phyloP scores from a whole-genome alignment of 1,139 yeast genomes.

The Suhomyces maxii region DNA sequence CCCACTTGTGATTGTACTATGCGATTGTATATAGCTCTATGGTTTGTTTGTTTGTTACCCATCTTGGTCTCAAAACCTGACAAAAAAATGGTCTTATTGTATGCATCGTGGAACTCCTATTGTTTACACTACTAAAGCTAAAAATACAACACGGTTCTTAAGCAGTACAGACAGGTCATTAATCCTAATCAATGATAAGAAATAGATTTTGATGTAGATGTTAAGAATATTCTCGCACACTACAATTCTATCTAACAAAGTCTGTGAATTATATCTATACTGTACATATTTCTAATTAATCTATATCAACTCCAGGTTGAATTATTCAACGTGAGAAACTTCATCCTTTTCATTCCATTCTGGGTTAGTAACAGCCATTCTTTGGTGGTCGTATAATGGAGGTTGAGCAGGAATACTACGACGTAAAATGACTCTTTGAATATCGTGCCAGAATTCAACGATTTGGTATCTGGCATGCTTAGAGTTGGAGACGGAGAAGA shows the following conservation, averaged over 20 bases:
- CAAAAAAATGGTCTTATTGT: too few species aligned
- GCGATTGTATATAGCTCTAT: neutral
- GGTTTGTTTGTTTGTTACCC: neutral
- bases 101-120: too few species aligned
- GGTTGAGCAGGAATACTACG: constrained; percentile 49
- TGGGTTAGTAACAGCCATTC: constrained; percentile 58
- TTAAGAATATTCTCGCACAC: too few species aligned
- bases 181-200: too few species aligned
- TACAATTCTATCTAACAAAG: too few species aligned
- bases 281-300: too few species aligned
- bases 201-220: too few species aligned
- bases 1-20: neutral
- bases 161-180: too few species aligned
- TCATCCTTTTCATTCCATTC: constrained; percentile 64
- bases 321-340: constrained; percentile 43
- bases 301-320: neutral
- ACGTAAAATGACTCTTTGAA: constrained; percentile 45
- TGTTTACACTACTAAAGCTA: too few species aligned
- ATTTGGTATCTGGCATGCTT: constrained; percentile 60
- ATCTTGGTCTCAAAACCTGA: too few species aligned
- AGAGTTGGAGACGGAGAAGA: constrained; percentile 56
- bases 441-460: constrained; percentile 39
- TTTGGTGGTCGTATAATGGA: constrained; percentile 56
- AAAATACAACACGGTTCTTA: too few species aligned
- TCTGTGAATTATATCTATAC: too few species aligned